phyloP scores from a whole-genome alignment of 2,329 filamentous ascomycete genomes.

The Penicillium sp. region DNA sequence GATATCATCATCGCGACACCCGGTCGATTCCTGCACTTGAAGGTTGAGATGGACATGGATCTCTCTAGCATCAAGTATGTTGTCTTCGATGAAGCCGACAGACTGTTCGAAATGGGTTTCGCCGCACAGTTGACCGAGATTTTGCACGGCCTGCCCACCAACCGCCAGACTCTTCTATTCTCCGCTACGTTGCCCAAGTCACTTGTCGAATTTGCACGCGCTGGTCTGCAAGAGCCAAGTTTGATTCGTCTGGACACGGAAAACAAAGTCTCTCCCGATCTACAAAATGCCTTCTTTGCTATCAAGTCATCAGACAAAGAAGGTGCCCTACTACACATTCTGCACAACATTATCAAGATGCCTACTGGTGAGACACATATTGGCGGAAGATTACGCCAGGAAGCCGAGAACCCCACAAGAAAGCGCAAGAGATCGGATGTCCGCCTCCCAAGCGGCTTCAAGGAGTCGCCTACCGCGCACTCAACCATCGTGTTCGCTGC shows the following conservation, averaged over 20 bases:
- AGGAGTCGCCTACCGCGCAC: constrained; percentile 75
- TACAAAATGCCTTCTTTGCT: constrained; percentile 93
- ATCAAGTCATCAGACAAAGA: constrained; percentile 94
- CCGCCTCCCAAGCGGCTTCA: constrained; percentile 51
- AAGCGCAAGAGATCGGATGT: constrained; percentile 52
- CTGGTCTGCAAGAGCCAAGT: constrained; percentile 87
- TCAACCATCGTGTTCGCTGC: constrained; percentile 94
- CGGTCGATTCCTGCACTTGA: constrained; percentile 91
- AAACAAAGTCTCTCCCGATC: constrained; percentile 90
- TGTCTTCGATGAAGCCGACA: constrained; percentile 96
- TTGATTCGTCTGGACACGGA: constrained; percentile 89
- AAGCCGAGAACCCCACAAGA: constrained; percentile 46
- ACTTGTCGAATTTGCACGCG: constrained; percentile 90
- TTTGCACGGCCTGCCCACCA: constrained; percentile 77
- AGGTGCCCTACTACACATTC: constrained; percentile 80
- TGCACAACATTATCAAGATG: constrained; percentile 91
- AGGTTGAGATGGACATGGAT: constrained; percentile 93
- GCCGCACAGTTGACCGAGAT: constrained; percentile 91
- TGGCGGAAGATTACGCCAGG: constrained; percentile 45
- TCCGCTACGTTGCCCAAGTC: constrained; percentile 93
- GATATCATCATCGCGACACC: constrained; percentile 97
- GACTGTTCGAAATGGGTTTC: constrained; percentile 98
- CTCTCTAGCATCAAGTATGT: constrained; percentile 90
- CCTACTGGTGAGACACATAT: constrained; percentile 65
- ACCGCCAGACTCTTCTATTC: constrained; percentile 87